phyloP scores from a whole-genome alignment of 352 stramenopile species.

The Sclerospora graminicola region DNA sequence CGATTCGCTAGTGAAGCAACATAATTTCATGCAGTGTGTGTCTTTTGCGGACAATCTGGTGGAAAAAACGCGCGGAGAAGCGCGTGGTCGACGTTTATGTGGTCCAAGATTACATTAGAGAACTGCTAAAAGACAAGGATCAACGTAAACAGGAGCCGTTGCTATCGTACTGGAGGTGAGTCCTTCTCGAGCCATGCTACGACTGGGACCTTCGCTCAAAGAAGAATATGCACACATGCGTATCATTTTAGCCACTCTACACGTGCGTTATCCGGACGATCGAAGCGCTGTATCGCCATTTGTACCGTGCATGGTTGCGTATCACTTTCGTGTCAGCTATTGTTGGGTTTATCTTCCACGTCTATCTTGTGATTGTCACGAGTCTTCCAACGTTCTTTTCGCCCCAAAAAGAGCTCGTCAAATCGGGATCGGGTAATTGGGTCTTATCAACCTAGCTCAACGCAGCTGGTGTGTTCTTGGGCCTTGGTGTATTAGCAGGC shows the following conservation, averaged over 20 bases:
- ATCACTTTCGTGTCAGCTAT: constrained; percentile 75
- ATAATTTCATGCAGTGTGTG: constrained; percentile 34
- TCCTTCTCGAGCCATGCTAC: constrained; percentile 59
- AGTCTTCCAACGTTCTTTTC: constrained; percentile 59
- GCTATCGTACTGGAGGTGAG: constrained; percentile 75
- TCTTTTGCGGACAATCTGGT: constrained; percentile 70
- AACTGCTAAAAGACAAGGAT: constrained; percentile 47
- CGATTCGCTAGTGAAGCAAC: constrained; percentile 38
- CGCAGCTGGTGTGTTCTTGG: constrained; percentile 43
- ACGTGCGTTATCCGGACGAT: constrained; percentile 79
- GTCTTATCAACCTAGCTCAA: constrained; percentile 41
- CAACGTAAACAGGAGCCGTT: constrained; percentile 67
- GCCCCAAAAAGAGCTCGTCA: constrained; percentile 48
- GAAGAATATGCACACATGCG: constrained; percentile 86
- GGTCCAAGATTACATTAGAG: constrained; percentile 66
- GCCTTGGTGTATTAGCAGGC: constrained; percentile 32
- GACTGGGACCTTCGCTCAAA: constrained; percentile 69
- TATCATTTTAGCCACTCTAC: constrained; percentile 81
- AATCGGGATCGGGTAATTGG: constrained; percentile 20
- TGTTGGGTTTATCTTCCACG: constrained; percentile 72
- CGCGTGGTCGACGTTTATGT: constrained; percentile 54
- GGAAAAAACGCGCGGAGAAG: constrained; percentile 69
- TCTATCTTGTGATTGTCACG: constrained; percentile 63
- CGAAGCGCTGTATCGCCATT: constrained; percentile 69
- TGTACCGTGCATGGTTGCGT: constrained; percentile 82